phyloP scores from a whole-genome alignment of 177 flowering plant species.

The Vitis hybrid region DNA sequence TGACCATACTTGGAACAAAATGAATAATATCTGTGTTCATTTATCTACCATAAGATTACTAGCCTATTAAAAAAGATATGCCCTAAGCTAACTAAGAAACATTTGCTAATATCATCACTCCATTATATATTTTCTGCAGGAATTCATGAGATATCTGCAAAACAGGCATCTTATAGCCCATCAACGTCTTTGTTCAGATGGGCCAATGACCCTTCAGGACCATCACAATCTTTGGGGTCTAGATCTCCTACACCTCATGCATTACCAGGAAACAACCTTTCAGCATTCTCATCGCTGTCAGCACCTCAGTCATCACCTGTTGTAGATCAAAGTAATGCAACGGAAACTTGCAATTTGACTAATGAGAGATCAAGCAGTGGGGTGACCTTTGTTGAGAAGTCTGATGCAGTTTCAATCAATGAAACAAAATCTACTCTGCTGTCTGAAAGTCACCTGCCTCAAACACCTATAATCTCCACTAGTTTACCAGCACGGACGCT shows the following conservation, averaged over 20 bases:
- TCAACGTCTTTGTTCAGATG: conserved; percentile 33
- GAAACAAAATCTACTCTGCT: conserved; percentile 19
- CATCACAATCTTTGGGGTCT: conserved; percentile 22
- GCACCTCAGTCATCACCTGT: conserved; percentile 19
- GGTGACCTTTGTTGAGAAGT: conserved; percentile 15
- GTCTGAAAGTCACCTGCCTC: conserved; percentile 15
- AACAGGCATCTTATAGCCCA: conserved; percentile 26
- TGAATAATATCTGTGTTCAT: not conserved
- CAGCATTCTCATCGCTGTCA: conserved; percentile 14
- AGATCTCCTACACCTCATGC: conserved; percentile 25
- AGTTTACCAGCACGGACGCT: conserved; percentile 19
- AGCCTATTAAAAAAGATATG: not conserved
- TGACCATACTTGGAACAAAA: conserved; percentile 9
- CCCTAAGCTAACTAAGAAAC: not conserved
- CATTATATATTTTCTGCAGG: conserved; percentile 23
- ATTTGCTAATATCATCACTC: conserved; percentile 5
- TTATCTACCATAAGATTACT: not conserved
- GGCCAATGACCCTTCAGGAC: conserved; percentile 25
- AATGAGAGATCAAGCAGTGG: conserved; percentile 25
- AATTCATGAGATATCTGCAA: conserved; percentile 20
- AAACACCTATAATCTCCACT: conserved; percentile 13
- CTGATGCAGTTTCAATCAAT: conserved; percentile 12
- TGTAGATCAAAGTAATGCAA: conserved; percentile 14
- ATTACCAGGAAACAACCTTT: conserved; percentile 8
- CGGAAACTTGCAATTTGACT: conserved; percentile 12